Percentiles rank a stretch among this genome's conserved stretches.
These are phyloP conservation scores for Xylariaceae sp. DNA, from an alignment of 2,329 filamentous ascomycete species.

Conservation along the genomic window DNA sequence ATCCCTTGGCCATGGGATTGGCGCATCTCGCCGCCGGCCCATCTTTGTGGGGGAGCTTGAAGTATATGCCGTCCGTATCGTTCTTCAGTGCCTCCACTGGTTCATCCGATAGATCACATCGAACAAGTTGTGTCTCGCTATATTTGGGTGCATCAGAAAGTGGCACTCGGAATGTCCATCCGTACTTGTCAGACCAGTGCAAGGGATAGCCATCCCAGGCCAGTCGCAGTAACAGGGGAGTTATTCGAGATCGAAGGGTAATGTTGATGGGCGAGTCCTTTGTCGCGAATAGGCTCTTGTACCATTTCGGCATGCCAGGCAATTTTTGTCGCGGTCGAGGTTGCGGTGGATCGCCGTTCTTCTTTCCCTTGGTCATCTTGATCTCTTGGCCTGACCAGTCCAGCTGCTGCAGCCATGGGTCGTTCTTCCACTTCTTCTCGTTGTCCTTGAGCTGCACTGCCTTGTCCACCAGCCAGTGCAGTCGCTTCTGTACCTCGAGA, in stretches of 20 bases:
- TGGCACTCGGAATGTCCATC: conserved; percentile 84
- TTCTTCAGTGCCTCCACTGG: conserved; percentile 57
- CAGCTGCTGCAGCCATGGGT: conserved; percentile 88
- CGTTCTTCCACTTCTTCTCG: conserved; percentile 60
- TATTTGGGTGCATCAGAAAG: conserved; percentile 56
- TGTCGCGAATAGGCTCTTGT: conserved; percentile 78
- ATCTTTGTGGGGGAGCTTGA: conserved; percentile 95
- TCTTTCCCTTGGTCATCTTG: conserved; percentile 85
- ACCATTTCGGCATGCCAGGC: conserved; percentile 93
- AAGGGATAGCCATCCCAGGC: conserved; percentile 86
- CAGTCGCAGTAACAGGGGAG: conserved; percentile 74
- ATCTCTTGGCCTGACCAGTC: conserved; percentile 95
- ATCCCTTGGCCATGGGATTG: conserved; percentile 86
- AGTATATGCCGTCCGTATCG: conserved; percentile 63
- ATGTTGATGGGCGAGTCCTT: conserved; percentile 63
- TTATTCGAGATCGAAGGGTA: conserved; percentile 79
- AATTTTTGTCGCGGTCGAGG: conserved; percentile 81
- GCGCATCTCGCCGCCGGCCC: conserved; percentile 77
- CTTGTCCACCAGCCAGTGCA: conserved; percentile 66
- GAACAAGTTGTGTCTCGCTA: conserved; percentile 60
- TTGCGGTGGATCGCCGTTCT: conserved; percentile 70
- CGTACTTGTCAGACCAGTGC: conserved; percentile 86
- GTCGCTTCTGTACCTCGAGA: conserved; percentile 67
- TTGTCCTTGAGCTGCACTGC: conserved; percentile 68
- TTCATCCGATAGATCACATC: conserved; percentile 72